Percentiles rank a stretch among this genome's conserved stretches.
Evolutionary conservation across 768 basidiomycete species (phyloP).

Genomic region (Boletus rubescentipes): DNA sequence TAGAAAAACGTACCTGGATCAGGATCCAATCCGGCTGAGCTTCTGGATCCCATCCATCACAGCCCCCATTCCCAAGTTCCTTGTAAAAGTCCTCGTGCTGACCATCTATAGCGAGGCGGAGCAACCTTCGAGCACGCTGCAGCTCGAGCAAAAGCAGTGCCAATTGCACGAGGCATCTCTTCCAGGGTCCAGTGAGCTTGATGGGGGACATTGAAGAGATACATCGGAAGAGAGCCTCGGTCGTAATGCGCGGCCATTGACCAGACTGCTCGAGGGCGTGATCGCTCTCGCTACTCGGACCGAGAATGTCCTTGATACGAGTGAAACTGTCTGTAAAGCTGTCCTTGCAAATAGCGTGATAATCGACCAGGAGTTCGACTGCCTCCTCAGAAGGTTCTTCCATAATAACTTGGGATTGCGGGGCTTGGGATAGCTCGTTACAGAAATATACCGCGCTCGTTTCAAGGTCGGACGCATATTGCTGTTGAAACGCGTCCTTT

Average conservation of each 20-base stretch:
- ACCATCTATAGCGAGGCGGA: slow-evolving; percentile 16
- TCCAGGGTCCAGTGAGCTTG: slow-evolving; percentile 26
- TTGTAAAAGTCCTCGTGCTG: slow-evolving; percentile 31
- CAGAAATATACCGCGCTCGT: background rate
- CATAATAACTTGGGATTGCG: background rate
- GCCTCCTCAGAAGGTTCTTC: background rate
- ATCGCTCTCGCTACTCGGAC: slow-evolving; percentile 15
- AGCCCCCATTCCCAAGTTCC: slow-evolving; percentile 22
- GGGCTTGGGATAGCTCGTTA: background rate
- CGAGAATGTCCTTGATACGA: slow-evolving; percentile 1
- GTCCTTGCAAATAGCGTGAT: background rate
- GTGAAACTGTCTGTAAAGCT: background rate
- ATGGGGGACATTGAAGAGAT: slow-evolving; percentile 24
- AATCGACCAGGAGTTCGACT: background rate
- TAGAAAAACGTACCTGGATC: slow-evolving; percentile 34
- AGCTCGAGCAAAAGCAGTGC: slow-evolving; percentile 28
- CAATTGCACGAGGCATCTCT: slow-evolving; percentile 22
- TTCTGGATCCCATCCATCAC: slow-evolving; percentile 17
- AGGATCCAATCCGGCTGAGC: slow-evolving; percentile 41
- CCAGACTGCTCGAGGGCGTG: slow-evolving; percentile 15
- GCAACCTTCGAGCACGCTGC: slow-evolving; percentile 37
- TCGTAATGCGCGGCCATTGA: slow-evolving; percentile 39
- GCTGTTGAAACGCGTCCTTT: background rate
- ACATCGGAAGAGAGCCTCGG: slow-evolving; percentile 23
- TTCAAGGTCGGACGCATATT: background rate